Evolutionary conservation across 2,329 filamentous ascomycete species (phyloP).

Genomic region (Penicillium sp.): DNA sequence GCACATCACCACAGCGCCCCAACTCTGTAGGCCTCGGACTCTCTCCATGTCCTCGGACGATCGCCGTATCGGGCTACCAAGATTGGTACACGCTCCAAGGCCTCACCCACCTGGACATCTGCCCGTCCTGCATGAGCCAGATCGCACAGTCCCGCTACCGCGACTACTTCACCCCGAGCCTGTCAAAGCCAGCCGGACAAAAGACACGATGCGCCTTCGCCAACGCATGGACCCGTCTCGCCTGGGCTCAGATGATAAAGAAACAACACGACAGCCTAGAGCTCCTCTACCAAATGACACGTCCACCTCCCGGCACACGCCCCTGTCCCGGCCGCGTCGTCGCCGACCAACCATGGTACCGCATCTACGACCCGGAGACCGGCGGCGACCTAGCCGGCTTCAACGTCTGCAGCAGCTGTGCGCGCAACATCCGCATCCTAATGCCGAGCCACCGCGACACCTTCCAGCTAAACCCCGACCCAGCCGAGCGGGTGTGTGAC

Average conservation of each 20-base stretch:
- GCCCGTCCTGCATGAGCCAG: constrained; percentile 71
- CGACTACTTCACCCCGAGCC: constrained; percentile 62
- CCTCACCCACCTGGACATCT: constrained; percentile 72
- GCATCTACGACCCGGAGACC: constrained; percentile 67
- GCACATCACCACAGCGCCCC: constrained; percentile 15
- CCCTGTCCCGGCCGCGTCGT: constrained; percentile 58
- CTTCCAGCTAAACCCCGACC: constrained; percentile 54
- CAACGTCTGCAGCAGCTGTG: constrained; percentile 71
- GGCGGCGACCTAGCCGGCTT: constrained; percentile 67
- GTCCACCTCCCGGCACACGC: constrained; percentile 56
- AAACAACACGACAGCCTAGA: constrained; percentile 64
- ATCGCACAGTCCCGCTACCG: constrained; percentile 71
- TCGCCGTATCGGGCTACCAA: constrained; percentile 60
- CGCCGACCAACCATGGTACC: constrained; percentile 68
- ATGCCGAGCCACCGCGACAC: constrained; percentile 69
- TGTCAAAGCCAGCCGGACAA: constrained; percentile 56
- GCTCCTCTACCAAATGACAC: constrained; percentile 67
- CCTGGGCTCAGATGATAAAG: constrained; percentile 76
- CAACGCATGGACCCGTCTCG: constrained; percentile 76
- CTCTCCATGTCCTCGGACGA: constrained; percentile 67
- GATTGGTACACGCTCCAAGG: constrained; percentile 80
- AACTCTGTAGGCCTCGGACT: constrained; percentile 40
- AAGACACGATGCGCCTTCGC: constrained; percentile 76
- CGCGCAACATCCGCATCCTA: constrained; percentile 67
- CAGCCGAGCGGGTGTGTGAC: constrained; percentile 61